Conservation (phyloP, 495 filamentous ascomycete genomes). For the Xylaria longipes region DNA sequence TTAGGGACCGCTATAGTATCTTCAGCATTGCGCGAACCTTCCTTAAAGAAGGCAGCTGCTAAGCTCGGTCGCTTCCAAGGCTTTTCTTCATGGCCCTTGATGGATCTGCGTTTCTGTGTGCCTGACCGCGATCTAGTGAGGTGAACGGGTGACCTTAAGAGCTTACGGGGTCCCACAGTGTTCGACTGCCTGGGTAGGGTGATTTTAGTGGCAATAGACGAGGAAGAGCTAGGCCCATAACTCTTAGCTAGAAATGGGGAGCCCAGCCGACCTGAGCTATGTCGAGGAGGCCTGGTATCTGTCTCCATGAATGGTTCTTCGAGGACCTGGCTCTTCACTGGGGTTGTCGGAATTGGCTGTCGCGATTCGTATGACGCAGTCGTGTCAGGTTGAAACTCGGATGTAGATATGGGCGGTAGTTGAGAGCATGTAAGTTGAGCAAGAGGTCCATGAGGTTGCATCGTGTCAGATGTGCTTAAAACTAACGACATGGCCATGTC, state of each 20-base stretch:
- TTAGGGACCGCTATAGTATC: not conserved
- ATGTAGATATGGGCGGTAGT: slow-evolving; percentile 32
- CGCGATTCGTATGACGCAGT: slow-evolving; percentile 27
- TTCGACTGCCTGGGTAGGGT: slow-evolving; percentile 49
- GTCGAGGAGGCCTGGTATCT: slow-evolving; percentile 24
- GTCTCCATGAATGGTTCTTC: slow-evolving; percentile 9
- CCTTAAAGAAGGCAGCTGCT: slow-evolving; percentile 40
- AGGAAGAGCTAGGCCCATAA: slow-evolving; percentile 58
- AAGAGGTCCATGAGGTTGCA: slow-evolving; percentile 75
- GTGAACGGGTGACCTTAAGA: slow-evolving; percentile 53
- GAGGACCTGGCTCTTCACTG: not conserved
- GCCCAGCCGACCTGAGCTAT: slow-evolving; percentile 55
- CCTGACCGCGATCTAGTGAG: slow-evolving; percentile 50
- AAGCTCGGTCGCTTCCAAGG: slow-evolving; percentile 50
- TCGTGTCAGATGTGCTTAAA: slow-evolving; percentile 78
- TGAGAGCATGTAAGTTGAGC: slow-evolving; percentile 59
- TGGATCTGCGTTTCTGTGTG: slow-evolving; percentile 53
- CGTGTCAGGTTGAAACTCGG: slow-evolving; percentile 18
- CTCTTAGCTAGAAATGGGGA: slow-evolving; percentile 66
- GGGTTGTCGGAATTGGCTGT: slow-evolving; percentile 15
- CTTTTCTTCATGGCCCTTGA: slow-evolving; percentile 38
- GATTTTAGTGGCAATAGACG: slow-evolving; percentile 47
- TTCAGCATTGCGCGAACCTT: slow-evolving; percentile 25
- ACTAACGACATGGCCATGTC: slow-evolving; percentile 87
- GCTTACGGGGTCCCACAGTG: slow-evolving; percentile 50